These are phyloP conservation scores for Trichoderma arundinaceum DNA, from an alignment of 2,329 filamentous ascomycete genomes.

Conservation along the genomic window DNA sequence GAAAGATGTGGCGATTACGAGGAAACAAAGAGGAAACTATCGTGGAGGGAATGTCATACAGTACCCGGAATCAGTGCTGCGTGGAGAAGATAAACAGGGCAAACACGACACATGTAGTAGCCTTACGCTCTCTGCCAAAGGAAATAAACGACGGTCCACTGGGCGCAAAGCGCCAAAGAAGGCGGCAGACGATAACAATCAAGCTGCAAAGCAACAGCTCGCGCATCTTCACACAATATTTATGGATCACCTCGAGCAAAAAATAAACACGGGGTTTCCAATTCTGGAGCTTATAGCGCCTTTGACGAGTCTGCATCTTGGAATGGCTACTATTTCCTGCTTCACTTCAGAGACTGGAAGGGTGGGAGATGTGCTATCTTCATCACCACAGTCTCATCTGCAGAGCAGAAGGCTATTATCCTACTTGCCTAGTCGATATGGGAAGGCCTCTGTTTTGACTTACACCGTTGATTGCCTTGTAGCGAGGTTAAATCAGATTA, in stretches of 20 bases:
- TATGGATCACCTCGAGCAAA: neutral
- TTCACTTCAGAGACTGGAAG: neutral
- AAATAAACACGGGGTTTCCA: neutral
- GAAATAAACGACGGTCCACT: neutral
- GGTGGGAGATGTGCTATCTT: neutral
- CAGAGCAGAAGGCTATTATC: conserved; percentile 6
- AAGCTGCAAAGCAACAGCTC: neutral
- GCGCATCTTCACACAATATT: conserved; percentile 4
- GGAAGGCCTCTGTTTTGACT: conserved; percentile 1
- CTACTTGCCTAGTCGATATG: conserved; percentile 10
- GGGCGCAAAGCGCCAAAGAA: neutral
- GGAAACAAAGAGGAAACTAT: conserved; percentile 16
- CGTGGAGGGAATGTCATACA: neutral
- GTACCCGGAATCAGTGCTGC: neutral
- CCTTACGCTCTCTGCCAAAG: neutral
- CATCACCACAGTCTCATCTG: neutral
- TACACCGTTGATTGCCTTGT: conserved; percentile 19
- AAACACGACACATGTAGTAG: neutral
- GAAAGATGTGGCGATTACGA: conserved; percentile 6
- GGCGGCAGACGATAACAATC: neutral
- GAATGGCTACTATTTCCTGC: conserved; percentile 4
- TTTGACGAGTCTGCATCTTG: conserved; percentile 7
- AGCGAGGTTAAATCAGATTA: conserved; percentile 9
- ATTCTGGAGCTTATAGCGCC: conserved; percentile 15
- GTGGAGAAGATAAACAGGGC: neutral